Evolutionary conservation across 805 yeast species (phyloP).

Genomic region (Spathaspora gorwiae): DNA sequence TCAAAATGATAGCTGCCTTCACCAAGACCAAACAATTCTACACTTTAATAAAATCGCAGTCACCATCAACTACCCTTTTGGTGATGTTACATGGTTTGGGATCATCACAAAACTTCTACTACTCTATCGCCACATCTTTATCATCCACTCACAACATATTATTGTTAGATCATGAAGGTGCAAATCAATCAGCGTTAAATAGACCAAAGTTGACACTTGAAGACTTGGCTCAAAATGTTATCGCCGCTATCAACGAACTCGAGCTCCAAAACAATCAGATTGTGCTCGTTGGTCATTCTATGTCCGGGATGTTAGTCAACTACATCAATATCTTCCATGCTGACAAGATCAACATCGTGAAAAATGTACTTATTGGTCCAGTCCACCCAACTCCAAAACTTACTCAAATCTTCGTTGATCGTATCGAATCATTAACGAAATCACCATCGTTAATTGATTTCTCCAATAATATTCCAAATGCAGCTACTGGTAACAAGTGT

Average conservation of each 20-base stretch:
- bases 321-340: slow-evolving; percentile 5
- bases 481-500: slow-evolving; percentile 7
- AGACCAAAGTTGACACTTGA: slow-evolving; percentile 1
- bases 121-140: slow-evolving; percentile 4
- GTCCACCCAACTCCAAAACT: slow-evolving; percentile 9
- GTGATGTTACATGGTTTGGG: slow-evolving; percentile 11
- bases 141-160: slow-evolving; percentile 3
- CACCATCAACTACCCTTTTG: not conserved
- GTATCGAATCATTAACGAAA: slow-evolving; percentile 5
- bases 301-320: slow-evolving; percentile 12
- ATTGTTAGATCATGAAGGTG: slow-evolving; percentile 10
- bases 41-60: not conserved
- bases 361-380: slow-evolving; percentile 7
- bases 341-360: not conserved
- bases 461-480: slow-evolving; percentile 4
- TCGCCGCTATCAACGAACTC: slow-evolving; percentile 1
- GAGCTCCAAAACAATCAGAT: not conserved
- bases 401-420: slow-evolving; percentile 3
- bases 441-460: slow-evolving; percentile 2
- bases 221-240: slow-evolving; percentile 5
- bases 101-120: slow-evolving; percentile 10
- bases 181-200: slow-evolving; percentile 4
- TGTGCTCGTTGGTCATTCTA: slow-evolving; percentile 10
- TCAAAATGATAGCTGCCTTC: slow-evolving; percentile 1
- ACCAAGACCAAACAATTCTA: slow-evolving; percentile 5